Evolutionary conservation across 2,329 filamentous ascomycete species (phyloP), one percentile per base, ranked within the genome.

Genomic region (Ploettnerulaceae sp.): DNA sequence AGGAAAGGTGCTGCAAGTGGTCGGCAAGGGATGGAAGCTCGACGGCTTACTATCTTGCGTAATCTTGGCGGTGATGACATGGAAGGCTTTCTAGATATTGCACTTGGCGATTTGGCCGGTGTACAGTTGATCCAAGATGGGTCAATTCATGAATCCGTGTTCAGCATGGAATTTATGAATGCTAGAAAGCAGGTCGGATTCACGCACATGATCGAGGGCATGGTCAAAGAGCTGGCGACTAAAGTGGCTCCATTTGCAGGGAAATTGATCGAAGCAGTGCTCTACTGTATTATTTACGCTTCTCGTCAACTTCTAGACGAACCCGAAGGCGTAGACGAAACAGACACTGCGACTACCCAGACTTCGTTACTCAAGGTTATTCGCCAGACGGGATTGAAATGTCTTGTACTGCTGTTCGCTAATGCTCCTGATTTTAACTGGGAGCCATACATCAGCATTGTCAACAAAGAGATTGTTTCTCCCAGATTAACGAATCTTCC

Each of bases 161-260:
- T 89, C 38, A 64, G 71, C 1, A 67, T 73, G 21, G 77, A 86
- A 34, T 52, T 84, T 9, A 68, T 90, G 20, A 76, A 79, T 12
- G 68, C 77, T 8, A 80, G 90, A 59, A 93, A 90, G 65, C 91
- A 96, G 65, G 77, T 93, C 48, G 93, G 94, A 71, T 81, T 96
- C 62, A 70, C 95, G 41, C 95, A 94, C 62, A 93, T 97, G 88
- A 75, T 93, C 39, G 83, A 89, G 49, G 82, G 91, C 8, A 80
- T 97, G 63, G 81, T 97, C 49, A 84, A 85, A 47, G 89, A 93
- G 43, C 76, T 97, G 26, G 89, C 90, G 43, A 80, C 77, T 4
- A 83, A 82, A 44, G 79, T 94, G 44, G 67, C 73, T 2, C 76
- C 81, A 0, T 91, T 86, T 57, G 76, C 84, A 38, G 70, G 76